Base-by-base conservation (phyloP, 805 yeast genomes). In the Saturnispora sekii region DNA sequence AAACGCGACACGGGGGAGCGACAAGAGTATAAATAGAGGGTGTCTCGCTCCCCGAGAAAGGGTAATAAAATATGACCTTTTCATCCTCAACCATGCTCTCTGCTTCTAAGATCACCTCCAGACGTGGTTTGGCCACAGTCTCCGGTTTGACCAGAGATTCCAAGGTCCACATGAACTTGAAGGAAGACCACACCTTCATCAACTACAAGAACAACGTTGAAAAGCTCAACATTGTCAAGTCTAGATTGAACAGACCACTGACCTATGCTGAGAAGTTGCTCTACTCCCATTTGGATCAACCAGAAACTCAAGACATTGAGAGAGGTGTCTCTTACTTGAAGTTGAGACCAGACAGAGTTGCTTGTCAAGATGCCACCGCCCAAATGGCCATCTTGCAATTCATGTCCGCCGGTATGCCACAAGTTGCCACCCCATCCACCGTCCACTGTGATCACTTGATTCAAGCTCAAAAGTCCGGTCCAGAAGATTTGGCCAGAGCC, bases 291-390 rank as follows among this genome's bases (percentile, higher is more conserved):
- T 72, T 93, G 61, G 85, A 80, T 47, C 72, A 87, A 56, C 96
- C 96, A 32, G 90, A 84, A 56, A 95, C 84, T 58, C 74, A 86
- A 52, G 76, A 61, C 54, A 54, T 66, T 71, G 51, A 68, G 72
- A 79, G 98, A 68, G 99, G 98, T 54, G 71, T 80, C 41, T 79
- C 89, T 43, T 93, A 93, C 68, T 75, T 93, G 64, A 93, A 93
- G 71, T 75, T 93, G 57, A 79, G 84, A 63, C 98, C 98, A 18
- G 98, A 93, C 63, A 79, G 98, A 64, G 97, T 93, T 40, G 98
- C 98, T 26, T 90, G 94, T 95, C 98, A 93, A 72, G 98, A 93
- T 73, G 98, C 98, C n/a, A 85, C 96, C 30, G 98, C 98, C 15
- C 98, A 93, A 69, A 93, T 90, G 86, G 98, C 98, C n/a, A 72